A percentile compares a stretch with the other conserved stretches of the same genome.
phyloP scores from a whole-genome alignment of 148 eudicot genomes.

The Chenopodium formosanum region DNA sequence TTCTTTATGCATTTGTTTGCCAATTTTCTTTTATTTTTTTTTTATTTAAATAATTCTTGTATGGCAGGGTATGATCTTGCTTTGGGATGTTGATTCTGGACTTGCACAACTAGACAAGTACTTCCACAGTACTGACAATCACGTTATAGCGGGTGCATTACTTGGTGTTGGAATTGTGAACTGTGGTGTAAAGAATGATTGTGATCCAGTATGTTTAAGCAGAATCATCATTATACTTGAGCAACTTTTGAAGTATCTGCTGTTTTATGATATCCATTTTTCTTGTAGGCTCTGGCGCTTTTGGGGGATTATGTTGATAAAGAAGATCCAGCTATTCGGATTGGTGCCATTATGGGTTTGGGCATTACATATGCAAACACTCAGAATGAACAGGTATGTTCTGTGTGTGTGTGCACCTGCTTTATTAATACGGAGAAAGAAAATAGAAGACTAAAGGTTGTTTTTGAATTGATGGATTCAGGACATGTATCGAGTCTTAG shows the following conservation, averaged over 20 bases:
- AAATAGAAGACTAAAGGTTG: background rate
- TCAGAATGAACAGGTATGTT: constrained; percentile 67
- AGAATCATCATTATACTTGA: background rate
- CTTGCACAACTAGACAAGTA: constrained; percentile 97
- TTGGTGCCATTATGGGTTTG: constrained; percentile 95
- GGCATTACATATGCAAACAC: constrained; percentile 97
- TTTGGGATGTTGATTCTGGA: constrained; percentile 98
- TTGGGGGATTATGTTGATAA: constrained; percentile 74
- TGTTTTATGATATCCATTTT: background rate
- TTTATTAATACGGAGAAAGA: background rate
- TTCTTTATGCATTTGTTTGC: background rate
- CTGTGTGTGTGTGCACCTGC: background rate
- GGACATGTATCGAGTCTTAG: background rate
- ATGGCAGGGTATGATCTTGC: constrained; percentile 87
- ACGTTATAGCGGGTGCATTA: constrained; percentile 84
- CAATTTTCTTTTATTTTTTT: background rate
- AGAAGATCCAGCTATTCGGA: constrained; percentile 75
- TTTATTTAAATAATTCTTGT: constrained; percentile 5
- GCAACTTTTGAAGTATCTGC: background rate
- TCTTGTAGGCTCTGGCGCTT: constrained; percentile 76
- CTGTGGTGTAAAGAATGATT: constrained; percentile 73
- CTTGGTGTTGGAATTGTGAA: constrained; percentile 95
- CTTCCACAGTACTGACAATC: constrained; percentile 81
- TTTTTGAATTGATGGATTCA: background rate
- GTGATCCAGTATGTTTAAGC: constrained; percentile 76